Percentiles rank a stretch among this genome's conserved stretches.
Evolutionary conservation across 768 basidiomycete species (phyloP).

Genomic region (Auricularia sp.): DNA sequence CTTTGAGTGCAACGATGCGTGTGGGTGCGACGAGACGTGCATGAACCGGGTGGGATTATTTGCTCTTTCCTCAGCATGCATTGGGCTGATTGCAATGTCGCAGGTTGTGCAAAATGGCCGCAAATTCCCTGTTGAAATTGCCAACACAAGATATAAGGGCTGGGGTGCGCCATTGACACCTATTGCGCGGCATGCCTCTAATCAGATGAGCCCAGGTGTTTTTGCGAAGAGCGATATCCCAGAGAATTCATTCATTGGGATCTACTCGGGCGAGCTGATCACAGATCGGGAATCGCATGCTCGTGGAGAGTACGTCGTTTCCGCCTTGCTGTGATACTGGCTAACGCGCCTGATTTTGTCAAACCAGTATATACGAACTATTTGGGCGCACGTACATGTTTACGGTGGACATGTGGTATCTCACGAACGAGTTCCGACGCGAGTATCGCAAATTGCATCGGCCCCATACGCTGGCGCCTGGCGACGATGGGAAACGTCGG

Average conservation of each 20-base stretch:
- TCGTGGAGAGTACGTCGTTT: constrained; percentile 51
- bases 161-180: constrained; percentile 53
- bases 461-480: constrained; percentile 56
- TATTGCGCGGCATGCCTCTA: background rate
- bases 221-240: constrained; percentile 61
- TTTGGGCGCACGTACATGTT: no score
- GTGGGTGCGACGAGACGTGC: constrained; percentile 73
- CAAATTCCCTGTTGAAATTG: constrained; percentile 48
- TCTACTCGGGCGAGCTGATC: constrained; percentile 79
- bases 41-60: constrained; percentile 55
- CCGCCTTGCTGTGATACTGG: background rate
- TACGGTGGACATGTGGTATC: no score
- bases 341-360: constrained; percentile 24
- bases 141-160: constrained; percentile 66
- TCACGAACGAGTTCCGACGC: no score
- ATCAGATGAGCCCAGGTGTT: constrained; percentile 40
- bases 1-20: constrained; percentile 79
- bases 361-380: no score
- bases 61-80: background rate
- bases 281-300: constrained; percentile 54
- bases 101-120: constrained; percentile 82
- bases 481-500: constrained; percentile 3
- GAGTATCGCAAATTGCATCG: constrained; percentile 30
- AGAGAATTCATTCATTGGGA: constrained; percentile 62
- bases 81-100: background rate